Base-by-base conservation (phyloP, 371 early-diverging fungal genomes). In the Umbelopsis sp. region DNA sequence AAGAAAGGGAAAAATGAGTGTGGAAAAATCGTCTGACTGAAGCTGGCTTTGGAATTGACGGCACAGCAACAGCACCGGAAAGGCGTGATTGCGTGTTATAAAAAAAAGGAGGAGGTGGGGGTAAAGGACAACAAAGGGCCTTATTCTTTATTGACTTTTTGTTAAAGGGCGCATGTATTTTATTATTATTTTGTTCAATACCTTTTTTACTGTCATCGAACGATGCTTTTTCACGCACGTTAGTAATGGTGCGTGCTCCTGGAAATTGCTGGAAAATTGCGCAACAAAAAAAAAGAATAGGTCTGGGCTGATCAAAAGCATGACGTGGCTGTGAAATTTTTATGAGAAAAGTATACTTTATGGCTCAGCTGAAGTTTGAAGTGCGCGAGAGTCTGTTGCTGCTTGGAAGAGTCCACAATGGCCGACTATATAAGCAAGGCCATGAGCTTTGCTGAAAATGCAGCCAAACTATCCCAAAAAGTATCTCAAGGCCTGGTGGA, bases 401-500 rank as follows among this genome's bases (percentile, higher is more conserved):
- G 11, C 67, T 65, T 63, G 63, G 11, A 52, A 5, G 5, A 2
- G 35, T 18, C 18, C 57, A 18, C 29, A 35, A 86, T 87, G 87
- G 73, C 89, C 12, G 91, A 91, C 68, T 92, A 92, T 77, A 73
- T 92, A 67, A 88, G 76, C 72, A 86, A 86, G 64, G 95, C 95
- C 37, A 90, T 91, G 69, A 82, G 84, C 20, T 80, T 93, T 72
- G 95, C 93, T 63, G 89, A 90, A 50, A 90, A 87, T 72, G 97
- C 96, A 6, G 94, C 92, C 68, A 91, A 92, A 76, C 78, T 94
- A 57, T 94, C 95, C 4, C 88, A 91, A 78, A 91, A 92, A 68
- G 85, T 94, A 65, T 92, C 94, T 2, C 93, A 94, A 74, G 92
- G 92, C 18, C 76, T 96, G 22, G 92, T 93, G 0, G 95, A 96